Evolutionary conservation across 2,329 filamentous ascomycete genomes (phyloP), one percentile per base, ranked within the genome.

Genomic region (Septoria linicola): DNA sequence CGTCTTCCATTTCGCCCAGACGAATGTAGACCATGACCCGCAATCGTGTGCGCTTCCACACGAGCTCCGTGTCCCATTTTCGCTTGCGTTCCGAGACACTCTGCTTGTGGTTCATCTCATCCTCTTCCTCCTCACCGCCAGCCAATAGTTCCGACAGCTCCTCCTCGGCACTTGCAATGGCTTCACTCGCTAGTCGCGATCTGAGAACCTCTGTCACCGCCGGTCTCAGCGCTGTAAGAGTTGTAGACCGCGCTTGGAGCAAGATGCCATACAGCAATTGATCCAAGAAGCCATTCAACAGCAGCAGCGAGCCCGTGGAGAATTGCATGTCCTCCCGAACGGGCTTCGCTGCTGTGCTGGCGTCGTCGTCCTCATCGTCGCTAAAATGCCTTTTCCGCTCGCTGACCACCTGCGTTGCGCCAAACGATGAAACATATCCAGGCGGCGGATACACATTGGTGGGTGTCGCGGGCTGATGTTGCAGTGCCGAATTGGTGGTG

Each of bases 1-100:
- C 91, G 72, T 99, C 93, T 70, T 99, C 95, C 80, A 99, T 84
- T 66, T 99, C 92, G 37, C 93, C 93, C 5, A 99, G 76, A 7
- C 93, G 91, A 7, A 91, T 97, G 69, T 97, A 97, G 17, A 99
- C 92, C 93, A 99, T 99, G 69, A 93, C 96, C 54, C 93, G 83
- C 63, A 99, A 74, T 48, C 93, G 83, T 0, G 91, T 93, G 60
- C 93, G 82, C 74, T 95, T 96, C 91, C 93, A 99, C 14, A 91
- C 85, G 49, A 91, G 78, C 66, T 96, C 88, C n/a, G 95, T 75
- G 67, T 97, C 90, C 82, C 92, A 97, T 60, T 86, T 82, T 2
- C 77, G 77, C 8, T 73, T 58, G 7, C 58, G 57, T 32, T 66
- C 63, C 35, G 59, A 59, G 8, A 53, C 43, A 11, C 61, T 57